A percentile compares a stretch with the other conserved stretches of the same genome.
Conservation (phyloP, 352 stramenopile genomes). For the Globisporangium splendens region DNA sequence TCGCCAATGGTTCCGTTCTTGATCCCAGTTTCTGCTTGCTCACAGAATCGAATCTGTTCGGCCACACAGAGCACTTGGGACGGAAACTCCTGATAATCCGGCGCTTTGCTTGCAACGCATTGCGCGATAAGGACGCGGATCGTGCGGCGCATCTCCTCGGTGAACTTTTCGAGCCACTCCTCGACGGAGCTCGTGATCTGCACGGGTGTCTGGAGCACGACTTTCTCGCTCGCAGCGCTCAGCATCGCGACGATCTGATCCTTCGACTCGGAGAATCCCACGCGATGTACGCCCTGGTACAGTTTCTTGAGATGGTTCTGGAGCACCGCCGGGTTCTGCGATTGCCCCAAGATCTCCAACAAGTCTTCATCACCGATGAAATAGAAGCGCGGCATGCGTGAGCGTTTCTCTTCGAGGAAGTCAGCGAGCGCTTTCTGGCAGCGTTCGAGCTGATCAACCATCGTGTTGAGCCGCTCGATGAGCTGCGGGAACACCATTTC, state of each 20-base stretch:
- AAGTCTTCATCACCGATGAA: constrained; percentile 96
- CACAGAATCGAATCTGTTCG: constrained; percentile 92
- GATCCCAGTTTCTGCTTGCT: constrained; percentile 84
- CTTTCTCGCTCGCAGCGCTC: constrained; percentile 77
- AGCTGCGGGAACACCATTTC: constrained; percentile 89
- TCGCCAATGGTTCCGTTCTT: constrained; percentile 58
- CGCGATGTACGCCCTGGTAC: constrained; percentile 92
- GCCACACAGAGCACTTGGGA: constrained; percentile 91
- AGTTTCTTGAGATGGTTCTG: constrained; percentile 96
- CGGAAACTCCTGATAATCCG: constrained; percentile 88
- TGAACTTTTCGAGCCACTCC: constrained; percentile 92
- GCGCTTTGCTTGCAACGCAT: constrained; percentile 73
- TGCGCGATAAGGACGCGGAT: constrained; percentile 71
- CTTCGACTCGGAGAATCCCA: constrained; percentile 86
- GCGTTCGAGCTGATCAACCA: constrained; percentile 92
- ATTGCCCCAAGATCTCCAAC: constrained; percentile 94
- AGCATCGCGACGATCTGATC: constrained; percentile 89
- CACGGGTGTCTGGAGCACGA: constrained; percentile 80
- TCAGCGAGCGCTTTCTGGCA: constrained; percentile 93
- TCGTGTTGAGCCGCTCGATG: constrained; percentile 65
- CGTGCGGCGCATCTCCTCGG: constrained; percentile 89
- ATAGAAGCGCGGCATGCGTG: constrained; percentile 94
- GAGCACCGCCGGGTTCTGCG: constrained; percentile 91
- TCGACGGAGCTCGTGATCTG: constrained; percentile 89
- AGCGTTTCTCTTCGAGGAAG: constrained; percentile 94